phyloP scores from a whole-genome alignment of 2,329 filamentous ascomycete genomes.

The Metarhizium sp. region DNA sequence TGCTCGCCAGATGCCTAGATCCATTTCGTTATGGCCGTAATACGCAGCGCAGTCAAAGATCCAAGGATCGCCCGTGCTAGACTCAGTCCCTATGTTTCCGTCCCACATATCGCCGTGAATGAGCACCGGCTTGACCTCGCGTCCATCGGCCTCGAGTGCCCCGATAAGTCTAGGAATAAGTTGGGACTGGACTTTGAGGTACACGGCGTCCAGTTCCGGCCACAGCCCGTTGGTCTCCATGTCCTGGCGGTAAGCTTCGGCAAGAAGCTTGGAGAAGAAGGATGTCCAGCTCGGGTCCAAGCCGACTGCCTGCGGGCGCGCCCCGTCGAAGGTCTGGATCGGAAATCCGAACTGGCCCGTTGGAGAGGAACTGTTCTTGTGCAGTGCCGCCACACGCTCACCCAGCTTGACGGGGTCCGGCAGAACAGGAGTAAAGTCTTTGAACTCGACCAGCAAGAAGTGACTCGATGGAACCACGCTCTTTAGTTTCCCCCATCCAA shows the following conservation, averaged over 20 bases:
- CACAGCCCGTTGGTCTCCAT: not conserved
- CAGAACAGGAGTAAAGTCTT: not conserved
- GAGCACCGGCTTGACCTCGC: not conserved
- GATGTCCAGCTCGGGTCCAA: not conserved
- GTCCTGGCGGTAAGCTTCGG: not conserved
- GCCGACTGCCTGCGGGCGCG: not conserved
- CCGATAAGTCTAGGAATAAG: not conserved
- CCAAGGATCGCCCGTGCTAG: not conserved
- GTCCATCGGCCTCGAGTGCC: not conserved
- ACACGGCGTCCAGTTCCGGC: not conserved
- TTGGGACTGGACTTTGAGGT: not conserved
- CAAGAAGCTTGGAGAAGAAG: not conserved
- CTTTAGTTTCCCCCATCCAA: no score
- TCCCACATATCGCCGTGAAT: not conserved
- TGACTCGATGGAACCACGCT: no score
- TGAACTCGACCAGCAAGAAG: no score
- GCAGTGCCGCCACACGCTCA: not conserved
- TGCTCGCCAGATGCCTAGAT: not conserved
- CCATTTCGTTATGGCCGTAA: not conserved
- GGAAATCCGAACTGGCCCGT: not conserved
- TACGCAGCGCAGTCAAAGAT: not conserved
- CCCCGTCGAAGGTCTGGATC: not conserved
- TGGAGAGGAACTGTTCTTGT: not conserved
- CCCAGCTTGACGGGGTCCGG: not conserved
- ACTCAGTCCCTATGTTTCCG: not conserved